phyloP scores from a whole-genome alignment of 495 filamentous ascomycete species.

The Apiosordaria backusii region DNA sequence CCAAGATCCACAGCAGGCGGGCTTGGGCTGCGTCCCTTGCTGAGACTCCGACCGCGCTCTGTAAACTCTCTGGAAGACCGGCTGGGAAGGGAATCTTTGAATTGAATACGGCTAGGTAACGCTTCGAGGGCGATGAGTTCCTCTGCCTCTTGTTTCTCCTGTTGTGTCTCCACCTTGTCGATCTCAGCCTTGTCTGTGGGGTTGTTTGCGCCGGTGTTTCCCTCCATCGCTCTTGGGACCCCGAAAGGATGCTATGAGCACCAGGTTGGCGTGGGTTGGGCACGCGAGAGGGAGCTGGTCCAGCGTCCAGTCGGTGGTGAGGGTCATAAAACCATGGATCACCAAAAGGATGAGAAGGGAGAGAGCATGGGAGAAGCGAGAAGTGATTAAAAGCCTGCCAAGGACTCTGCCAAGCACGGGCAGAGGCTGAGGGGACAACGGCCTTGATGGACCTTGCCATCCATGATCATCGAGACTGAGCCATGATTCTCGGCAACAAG shows the following conservation, averaged over 20 bases:
- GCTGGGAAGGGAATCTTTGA: constrained; percentile 6
- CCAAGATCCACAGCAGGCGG: constrained; percentile 6
- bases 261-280: background rate
- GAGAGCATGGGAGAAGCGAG: background rate
- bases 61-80: background rate
- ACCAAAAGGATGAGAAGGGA: background rate
- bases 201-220: constrained; percentile 7
- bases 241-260: background rate
- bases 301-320: background rate
- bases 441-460: background rate
- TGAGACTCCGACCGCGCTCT: background rate
- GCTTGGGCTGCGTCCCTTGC: background rate
- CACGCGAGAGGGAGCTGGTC: background rate
- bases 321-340: background rate
- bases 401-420: background rate
- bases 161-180: background rate
- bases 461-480: constrained; percentile 6
- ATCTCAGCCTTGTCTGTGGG: constrained; percentile 12
- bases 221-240: constrained; percentile 12
- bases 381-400: constrained; percentile 7
- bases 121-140: background rate
- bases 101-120: constrained; percentile 3
- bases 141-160: background rate
- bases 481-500: background rate
- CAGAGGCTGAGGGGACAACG: background rate